A percentile compares a stretch with the other conserved stretches of the same genome.
These are phyloP conservation scores for Calonectria crousiana DNA, from an alignment of 2,329 filamentous ascomycete genomes.

Conservation along the genomic window DNA sequence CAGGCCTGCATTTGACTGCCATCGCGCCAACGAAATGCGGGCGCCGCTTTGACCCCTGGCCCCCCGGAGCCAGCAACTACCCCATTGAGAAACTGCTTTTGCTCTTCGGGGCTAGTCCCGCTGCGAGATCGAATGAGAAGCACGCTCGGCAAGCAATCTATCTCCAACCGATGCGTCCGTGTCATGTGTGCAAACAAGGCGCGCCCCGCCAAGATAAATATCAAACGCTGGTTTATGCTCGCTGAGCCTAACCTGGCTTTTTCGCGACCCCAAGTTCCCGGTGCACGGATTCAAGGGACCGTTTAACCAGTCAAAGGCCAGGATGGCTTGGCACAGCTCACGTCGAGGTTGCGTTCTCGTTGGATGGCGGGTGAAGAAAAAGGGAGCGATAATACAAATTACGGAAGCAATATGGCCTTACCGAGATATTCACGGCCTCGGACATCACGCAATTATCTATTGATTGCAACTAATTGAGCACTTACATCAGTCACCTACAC, in stretches of 20 bases:
- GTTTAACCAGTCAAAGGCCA: background rate
- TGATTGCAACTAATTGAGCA: background rate
- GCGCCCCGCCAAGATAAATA: background rate
- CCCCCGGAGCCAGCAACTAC: background rate
- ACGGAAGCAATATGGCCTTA: background rate
- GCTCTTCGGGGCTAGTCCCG: background rate
- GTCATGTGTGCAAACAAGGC: background rate
- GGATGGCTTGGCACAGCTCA: background rate
- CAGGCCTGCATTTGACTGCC: background rate
- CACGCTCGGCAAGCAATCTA: background rate
- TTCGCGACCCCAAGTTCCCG: background rate
- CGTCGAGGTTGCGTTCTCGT: background rate
- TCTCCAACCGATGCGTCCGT: background rate
- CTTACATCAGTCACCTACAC: background rate
- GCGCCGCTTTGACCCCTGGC: background rate
- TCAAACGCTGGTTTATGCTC: background rate
- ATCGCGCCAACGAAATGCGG: background rate
- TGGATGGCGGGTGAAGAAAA: background rate
- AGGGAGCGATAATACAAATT: background rate
- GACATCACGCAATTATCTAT: background rate
- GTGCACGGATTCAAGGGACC: background rate
- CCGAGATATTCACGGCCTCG: background rate
- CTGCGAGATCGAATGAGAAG: background rate
- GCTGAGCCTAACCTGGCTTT: background rate
- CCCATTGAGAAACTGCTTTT: conserved; percentile 1